phyloP scores from a whole-genome alignment of 306 rosid genomes.

The Hippophae rhamnoides region DNA sequence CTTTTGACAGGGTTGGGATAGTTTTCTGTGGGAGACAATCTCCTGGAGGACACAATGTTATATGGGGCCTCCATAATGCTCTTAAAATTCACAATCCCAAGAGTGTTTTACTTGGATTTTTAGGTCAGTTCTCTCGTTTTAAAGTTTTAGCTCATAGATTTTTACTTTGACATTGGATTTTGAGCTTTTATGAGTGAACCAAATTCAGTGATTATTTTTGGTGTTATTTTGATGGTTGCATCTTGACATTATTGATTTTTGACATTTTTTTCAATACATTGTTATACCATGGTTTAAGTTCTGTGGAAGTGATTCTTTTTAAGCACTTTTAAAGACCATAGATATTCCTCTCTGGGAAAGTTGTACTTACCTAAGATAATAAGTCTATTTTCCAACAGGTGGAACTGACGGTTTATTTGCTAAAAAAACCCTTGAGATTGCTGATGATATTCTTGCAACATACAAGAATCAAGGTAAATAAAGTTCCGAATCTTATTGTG shows the following conservation, averaged over 20 bases:
- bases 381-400: slow-evolving; percentile 39
- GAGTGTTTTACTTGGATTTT: slow-evolving; percentile 74
- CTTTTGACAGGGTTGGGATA: slow-evolving; percentile 62
- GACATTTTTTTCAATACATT: no score
- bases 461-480: slow-evolving; percentile 89
- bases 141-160: background rate
- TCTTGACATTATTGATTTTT: no score
- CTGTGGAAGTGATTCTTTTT: no score
- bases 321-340: background rate
- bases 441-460: slow-evolving; percentile 59
- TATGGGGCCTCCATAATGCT: slow-evolving; percentile 84
- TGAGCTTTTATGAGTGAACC: background rate
- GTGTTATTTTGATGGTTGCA: no score
- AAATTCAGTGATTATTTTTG: no score
- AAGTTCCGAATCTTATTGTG: background rate
- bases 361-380: slow-evolving; percentile 11
- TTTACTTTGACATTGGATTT: background rate
- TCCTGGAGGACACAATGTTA: slow-evolving; percentile 97
- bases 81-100: slow-evolving; percentile 73
- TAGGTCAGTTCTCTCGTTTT: slow-evolving; percentile 37
- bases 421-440: slow-evolving; percentile 83
- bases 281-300: no score
- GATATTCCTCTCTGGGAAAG: background rate
- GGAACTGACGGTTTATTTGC: slow-evolving; percentile 95
- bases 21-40: slow-evolving; percentile 97